Evolutionary conservation across 805 yeast species (phyloP).

Genomic region (Ogataea angusta): DNA sequence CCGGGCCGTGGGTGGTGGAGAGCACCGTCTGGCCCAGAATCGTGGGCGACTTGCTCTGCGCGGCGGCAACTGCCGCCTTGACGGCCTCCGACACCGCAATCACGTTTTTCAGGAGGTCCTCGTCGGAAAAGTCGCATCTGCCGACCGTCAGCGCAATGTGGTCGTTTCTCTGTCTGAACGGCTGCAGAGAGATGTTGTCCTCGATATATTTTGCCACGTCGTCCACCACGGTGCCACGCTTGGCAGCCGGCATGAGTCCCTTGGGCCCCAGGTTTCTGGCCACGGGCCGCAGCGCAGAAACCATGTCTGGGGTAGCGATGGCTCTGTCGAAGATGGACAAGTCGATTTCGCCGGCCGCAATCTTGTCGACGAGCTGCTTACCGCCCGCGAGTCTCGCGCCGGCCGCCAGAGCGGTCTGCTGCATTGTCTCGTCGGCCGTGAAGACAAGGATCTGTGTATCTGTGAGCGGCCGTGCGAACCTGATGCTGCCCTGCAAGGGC

Average conservation of each 20-base stretch:
- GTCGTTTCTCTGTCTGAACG: slow-evolving; percentile 71
- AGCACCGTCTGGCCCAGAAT: slow-evolving; percentile 66
- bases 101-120: slow-evolving; percentile 69
- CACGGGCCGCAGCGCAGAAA: slow-evolving; percentile 54
- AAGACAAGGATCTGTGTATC: slow-evolving; percentile 66
- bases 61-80: slow-evolving; percentile 47
- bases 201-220: slow-evolving; percentile 54
- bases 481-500: slow-evolving; percentile 67
- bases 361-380: slow-evolving; percentile 58
- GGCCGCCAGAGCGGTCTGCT: slow-evolving; percentile 49
- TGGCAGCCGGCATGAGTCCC: slow-evolving; percentile 83
- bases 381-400: slow-evolving; percentile 76
- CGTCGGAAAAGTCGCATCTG: slow-evolving; percentile 72
- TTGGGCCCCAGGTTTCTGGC: slow-evolving; percentile 86
- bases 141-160: slow-evolving; percentile 69
- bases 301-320: slow-evolving; percentile 82
- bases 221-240: slow-evolving; percentile 82
- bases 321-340: slow-evolving; percentile 63
- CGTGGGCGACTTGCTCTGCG: slow-evolving; percentile 65
- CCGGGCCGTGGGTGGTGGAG: slow-evolving; percentile 75
- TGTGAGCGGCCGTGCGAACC: slow-evolving; percentile 70
- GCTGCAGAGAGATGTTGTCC: slow-evolving; percentile 60
- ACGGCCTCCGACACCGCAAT: slow-evolving; percentile 64
- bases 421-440: slow-evolving; percentile 52
- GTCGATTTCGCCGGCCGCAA: slow-evolving; percentile 49